Evolutionary conservation across 2,329 filamentous ascomycete species (phyloP), one percentile per base, ranked within the genome.

Genomic region (Thermoascus crustaceus): DNA sequence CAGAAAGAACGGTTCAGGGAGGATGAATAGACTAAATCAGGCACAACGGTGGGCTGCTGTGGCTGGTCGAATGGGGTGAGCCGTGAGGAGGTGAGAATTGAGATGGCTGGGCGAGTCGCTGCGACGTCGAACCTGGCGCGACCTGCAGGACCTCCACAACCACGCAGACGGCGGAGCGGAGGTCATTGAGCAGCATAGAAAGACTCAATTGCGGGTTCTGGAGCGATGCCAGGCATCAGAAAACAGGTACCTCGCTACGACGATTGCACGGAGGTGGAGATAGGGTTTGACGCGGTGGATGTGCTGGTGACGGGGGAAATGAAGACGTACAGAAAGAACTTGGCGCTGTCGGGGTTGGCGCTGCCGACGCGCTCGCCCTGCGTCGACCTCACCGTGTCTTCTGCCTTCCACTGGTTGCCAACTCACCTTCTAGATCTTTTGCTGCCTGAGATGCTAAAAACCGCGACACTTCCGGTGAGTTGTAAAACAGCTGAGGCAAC

Each of bases 81-180:
- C 26, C 18, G 38, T 30, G 35, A 20, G 24, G 22, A 27, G 34
- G 26, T 27, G 41, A 50, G 54, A 63, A 63, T 55, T 60, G 41
- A 40, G 59, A 63, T 59, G 60, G 60, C 60, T 63, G 60, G 60
- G 55, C 37, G 18, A 35, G 43, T 43, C 32, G 40, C 45, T 50
- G 31, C 34, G 38, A 37, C 32, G 39, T 40, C 38, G 27, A 16
- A 10, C 26, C 38, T 33, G 32, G 32, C 30, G 30, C 27, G 33
- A 26, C 20, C 23, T 32, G 36, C 30, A 39, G 32, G 30, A 25
- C 32, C 37, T 31, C 25, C 37, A 39, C 36, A 39, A 35, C 40
- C 35, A 40, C 37, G 35, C 37, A 43, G 44, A 48, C 44, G 9
- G 11, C 30, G 16, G 18, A 13, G 10, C 9, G 26, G 26, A 26